Conservation (phyloP, 805 yeast species). For the Nakazawaea sp. region DNA sequence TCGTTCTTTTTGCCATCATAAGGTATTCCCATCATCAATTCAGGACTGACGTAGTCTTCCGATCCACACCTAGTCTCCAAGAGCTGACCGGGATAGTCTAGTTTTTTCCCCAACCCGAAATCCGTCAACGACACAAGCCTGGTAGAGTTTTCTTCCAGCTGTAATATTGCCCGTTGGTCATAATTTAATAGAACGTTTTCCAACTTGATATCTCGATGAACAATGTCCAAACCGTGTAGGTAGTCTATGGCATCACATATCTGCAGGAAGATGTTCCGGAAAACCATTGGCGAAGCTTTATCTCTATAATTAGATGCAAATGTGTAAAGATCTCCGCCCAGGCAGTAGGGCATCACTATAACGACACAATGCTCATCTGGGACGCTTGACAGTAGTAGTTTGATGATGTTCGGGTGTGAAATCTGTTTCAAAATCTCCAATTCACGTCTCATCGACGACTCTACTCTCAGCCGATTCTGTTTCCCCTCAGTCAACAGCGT, state of each 20-base stretch:
- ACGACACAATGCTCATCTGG: conserved; percentile 22
- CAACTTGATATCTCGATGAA: conserved; percentile 88
- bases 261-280: conserved; percentile 65
- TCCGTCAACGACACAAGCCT: conserved; percentile 66
- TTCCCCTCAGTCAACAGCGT: conserved; percentile 18
- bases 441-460: conserved; percentile 66
- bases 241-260: conserved; percentile 62
- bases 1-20: conserved; percentile 91
- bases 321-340: conserved; percentile 81
- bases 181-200: conserved; percentile 63
- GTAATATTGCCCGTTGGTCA: conserved; percentile 25
- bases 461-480: conserved; percentile 36
- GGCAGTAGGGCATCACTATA: conserved; percentile 68
- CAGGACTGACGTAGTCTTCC: conserved; percentile 95
- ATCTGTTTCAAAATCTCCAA: conserved; percentile 51
- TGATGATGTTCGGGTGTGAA: conserved; percentile 65
- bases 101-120: conserved; percentile 77
- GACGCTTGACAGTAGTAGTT: conserved; percentile 45
- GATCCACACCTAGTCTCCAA: conserved; percentile 91
- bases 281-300: conserved; percentile 37
- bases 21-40: conserved; percentile 79
- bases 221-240: conserved; percentile 59
- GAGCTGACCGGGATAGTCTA: conserved; percentile 53
- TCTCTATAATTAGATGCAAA: conserved; percentile 41
- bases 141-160: conserved; percentile 13